Evolutionary conservation across 768 basidiomycete genomes (phyloP), one percentile per base, ranked within the genome.

Genomic region (Filobasidium floriforme): DNA sequence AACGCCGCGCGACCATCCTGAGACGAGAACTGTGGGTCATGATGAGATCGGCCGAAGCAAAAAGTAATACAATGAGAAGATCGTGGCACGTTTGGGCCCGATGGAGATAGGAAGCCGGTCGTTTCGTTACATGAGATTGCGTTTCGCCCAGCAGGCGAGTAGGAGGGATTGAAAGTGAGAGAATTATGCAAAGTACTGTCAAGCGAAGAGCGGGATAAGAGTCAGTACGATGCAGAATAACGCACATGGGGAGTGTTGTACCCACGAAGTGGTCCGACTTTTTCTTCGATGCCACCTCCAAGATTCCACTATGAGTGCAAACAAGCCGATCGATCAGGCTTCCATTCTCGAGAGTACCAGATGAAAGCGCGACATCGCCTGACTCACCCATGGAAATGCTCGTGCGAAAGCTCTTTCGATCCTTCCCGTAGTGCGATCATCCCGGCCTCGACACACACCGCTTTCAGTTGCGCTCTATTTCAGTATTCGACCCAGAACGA

Each of bases 391-490:
- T 97, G 81, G 84, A 96, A 98, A 78, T 98, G 92, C 78, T 99
- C 96, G 72, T 98, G 94, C 32, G 84, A 86, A 65, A 97, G 80
- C 78, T 88, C 88, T 18, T 86, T 86, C 18, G 92, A 90, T 37
- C 93, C 93, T 79, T 97, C 93, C 71, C 96, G 82, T 46, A 98
- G 80, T 7, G 94, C 90, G 74, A 98, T 96, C 96, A 99, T 99
- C 66, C 96, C 96, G 46, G 96, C 96, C 80, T 99, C 96, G 0
- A 99, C 96, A 80, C 94, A 98, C 2, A 96, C 93, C 0, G 94
- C 96, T 82, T 97, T 96, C 73, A 96, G 80, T 67, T 78, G 77
- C 15, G 76, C 77, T 46, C 76, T 49, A 44, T n/a, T n/a, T n/a
- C n/a, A n/a, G n/a, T n/a, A 26, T 14, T 28, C 22, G n/a, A 32